Evolutionary conservation across 148 eudicot species (phyloP).

Genomic region (Silene conica): DNA sequence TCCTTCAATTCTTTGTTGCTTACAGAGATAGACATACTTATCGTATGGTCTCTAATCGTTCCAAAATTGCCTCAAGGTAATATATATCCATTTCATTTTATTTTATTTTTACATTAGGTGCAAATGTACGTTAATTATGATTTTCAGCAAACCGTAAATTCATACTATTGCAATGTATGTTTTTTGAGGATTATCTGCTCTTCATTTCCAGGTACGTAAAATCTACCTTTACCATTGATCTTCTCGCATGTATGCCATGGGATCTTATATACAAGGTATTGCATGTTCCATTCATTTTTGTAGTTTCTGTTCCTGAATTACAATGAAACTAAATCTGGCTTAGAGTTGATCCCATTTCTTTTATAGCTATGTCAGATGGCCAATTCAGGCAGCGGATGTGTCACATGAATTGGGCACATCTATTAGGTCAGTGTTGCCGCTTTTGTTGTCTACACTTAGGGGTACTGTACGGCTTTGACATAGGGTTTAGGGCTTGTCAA

Average conservation of each 20-base stretch:
- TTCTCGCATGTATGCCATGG: constrained; percentile 92
- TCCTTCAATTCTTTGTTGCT: constrained; percentile 72
- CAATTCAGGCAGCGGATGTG: not conserved
- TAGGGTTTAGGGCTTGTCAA: too few species aligned
- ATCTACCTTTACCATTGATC: constrained; percentile 64
- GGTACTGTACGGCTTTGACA: too few species aligned
- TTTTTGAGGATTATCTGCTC: not conserved
- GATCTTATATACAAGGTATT: constrained; percentile 80
- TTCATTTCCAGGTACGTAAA: constrained; percentile 63
- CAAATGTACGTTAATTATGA: not conserved
- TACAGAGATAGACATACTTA: constrained; percentile 78
- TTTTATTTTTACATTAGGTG: too few species aligned
- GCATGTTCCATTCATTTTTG: not conserved
- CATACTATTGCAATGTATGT: not conserved
- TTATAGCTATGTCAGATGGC: not conserved
- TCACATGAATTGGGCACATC: not conserved
- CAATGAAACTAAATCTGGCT: not conserved
- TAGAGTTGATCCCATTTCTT: not conserved
- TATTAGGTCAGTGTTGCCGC: too few species aligned
- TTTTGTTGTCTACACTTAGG: too few species aligned
- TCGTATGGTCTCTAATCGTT: constrained; percentile 56
- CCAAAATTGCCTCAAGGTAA: constrained; percentile 67
- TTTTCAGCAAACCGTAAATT: not conserved
- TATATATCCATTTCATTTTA: not conserved
- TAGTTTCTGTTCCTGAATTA: not conserved